Evolutionary conservation across 1,284 basidiomycete genomes (phyloP), one percentile per base, ranked within the genome.

Genomic region (Moniliophthora roreri): DNA sequence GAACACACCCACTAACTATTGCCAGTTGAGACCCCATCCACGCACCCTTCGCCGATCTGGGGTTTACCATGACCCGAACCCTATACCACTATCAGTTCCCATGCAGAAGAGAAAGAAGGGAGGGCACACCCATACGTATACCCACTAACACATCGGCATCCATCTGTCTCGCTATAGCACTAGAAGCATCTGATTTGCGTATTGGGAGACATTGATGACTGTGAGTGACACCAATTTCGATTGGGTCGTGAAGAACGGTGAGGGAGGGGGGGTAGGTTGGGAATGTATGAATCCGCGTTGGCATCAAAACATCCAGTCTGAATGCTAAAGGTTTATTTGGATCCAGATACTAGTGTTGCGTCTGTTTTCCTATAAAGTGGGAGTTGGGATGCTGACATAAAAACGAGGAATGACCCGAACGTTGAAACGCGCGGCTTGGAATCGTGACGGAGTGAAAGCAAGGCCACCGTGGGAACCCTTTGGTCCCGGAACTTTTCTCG

Each of bases 61-160:
- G 96, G 69, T 98, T 98, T 48, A 98, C 84, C 66, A 98, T 98
- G 80, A 98, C 99, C 54, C 89, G 83, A 40, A 87, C 84, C 58
- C 95, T 93, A 62, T 90, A 87, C 67, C 96, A 39, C 32, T 37
- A 26, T 51, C 24, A 51, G 26, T 4, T 10, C 5, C 23, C 13
- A 7, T 9, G 1, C 21, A 8, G 7, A 54, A 21, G 37, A 35
- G 46, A 50, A 34, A 32, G 20, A 20, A 15, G 23, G 49, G 38
- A 11, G 6, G 47, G 77, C 89, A 69, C 64, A 95, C 94, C 84
- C 85, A 71, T 98, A 95, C 1, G 96, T 99, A 62, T 94, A 93
- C 0, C 97, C 96, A 99, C 74, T 21, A 99, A 77, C 1, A 99
- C 93, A 63, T 99, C 97, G 8, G 98, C 96, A 66, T 98, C 95